Evolutionary conservation across 2,329 filamentous ascomycete genomes (phyloP).

Genomic region (Xenosphaeropsis pyriputrescens): DNA sequence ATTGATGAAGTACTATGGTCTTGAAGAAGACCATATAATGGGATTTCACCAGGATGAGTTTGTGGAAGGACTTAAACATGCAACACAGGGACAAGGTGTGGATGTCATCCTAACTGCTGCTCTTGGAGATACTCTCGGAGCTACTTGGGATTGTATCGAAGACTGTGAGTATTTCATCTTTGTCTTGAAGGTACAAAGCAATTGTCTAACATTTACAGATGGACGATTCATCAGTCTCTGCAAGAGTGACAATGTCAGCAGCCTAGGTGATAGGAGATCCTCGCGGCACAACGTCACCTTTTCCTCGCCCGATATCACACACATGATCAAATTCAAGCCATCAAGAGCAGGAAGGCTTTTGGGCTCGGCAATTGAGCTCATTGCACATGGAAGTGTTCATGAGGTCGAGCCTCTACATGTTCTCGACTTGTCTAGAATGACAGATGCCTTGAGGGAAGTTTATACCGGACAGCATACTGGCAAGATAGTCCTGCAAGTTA

Average conservation of each 20-base stretch:
- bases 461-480: conserved; percentile 5
- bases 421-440: conserved; percentile 17
- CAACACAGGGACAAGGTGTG: conserved; percentile 5
- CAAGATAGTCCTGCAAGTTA: conserved; percentile 19
- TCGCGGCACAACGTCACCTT: too few relatives aligned
- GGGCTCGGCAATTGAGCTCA: too few relatives aligned
- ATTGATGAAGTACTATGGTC: conserved; percentile 18
- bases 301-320: too few relatives aligned
- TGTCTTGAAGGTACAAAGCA: neutral
- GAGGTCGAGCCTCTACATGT: conserved; percentile 19
- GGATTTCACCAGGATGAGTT: conserved; percentile 19
- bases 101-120: conserved; percentile 8
- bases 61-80: conserved; percentile 11
- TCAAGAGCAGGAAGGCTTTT: too few relatives aligned
- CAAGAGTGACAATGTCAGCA: too few relatives aligned
- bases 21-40: conserved; percentile 23
- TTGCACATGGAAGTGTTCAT: neutral
- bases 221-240: too few relatives aligned
- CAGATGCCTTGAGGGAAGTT: conserved; percentile 4
- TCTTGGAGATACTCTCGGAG: conserved; percentile 3
- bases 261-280: too few relatives aligned
- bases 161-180: neutral
- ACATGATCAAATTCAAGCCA: too few relatives aligned
- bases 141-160: conserved; percentile 4
- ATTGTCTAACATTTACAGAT: too few relatives aligned